A percentile compares a stretch with the other conserved stretches of the same genome.
phyloP scores from a whole-genome alignment of 1,284 basidiomycete genomes.

The Butyriboletus appendiculatus region DNA sequence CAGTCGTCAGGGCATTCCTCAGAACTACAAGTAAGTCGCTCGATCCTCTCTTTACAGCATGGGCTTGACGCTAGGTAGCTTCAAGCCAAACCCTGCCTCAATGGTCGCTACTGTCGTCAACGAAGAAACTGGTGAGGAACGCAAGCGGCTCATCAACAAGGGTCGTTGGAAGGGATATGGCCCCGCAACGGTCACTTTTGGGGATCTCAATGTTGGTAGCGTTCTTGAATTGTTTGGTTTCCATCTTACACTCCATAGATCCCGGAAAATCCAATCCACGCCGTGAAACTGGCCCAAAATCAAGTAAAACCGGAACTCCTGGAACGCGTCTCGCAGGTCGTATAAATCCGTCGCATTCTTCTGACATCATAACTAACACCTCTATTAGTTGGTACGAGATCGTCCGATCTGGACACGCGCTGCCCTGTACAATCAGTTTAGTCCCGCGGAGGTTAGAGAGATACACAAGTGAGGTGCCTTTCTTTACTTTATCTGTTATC shows the following conservation, averaged over 20 bases:
- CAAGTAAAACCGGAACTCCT: slow-evolving; percentile 63
- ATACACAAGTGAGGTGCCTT: slow-evolving; percentile 61
- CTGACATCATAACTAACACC: slow-evolving; percentile 2
- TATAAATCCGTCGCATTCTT: slow-evolving; percentile 11
- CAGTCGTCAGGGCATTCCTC: slow-evolving; percentile 74
- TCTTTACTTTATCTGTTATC: neutral
- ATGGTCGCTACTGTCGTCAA: slow-evolving; percentile 64
- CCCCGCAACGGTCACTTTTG: slow-evolving; percentile 66
- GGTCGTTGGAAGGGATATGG: slow-evolving; percentile 80
- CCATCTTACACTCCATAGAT: slow-evolving; percentile 43
- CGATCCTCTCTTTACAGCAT: neutral
- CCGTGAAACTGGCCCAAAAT: slow-evolving; percentile 51
- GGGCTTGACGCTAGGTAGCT: slow-evolving; percentile 46
- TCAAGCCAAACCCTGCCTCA: slow-evolving; percentile 75
- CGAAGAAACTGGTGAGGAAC: slow-evolving; percentile 78
- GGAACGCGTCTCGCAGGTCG: slow-evolving; percentile 59
- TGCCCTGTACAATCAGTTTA: slow-evolving; percentile 83
- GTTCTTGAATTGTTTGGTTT: neutral
- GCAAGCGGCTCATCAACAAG: slow-evolving; percentile 75
- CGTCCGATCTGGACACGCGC: slow-evolving; percentile 90
- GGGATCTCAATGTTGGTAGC: slow-evolving; percentile 54
- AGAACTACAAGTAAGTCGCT: slow-evolving; percentile 67
- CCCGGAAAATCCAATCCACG: slow-evolving; percentile 63
- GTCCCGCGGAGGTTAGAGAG: slow-evolving; percentile 64
- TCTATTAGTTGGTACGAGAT: slow-evolving; percentile 57